Evolutionary conservation across 257 asterid species (phyloP).

Genomic region (Haberlea rhodopensis): DNA sequence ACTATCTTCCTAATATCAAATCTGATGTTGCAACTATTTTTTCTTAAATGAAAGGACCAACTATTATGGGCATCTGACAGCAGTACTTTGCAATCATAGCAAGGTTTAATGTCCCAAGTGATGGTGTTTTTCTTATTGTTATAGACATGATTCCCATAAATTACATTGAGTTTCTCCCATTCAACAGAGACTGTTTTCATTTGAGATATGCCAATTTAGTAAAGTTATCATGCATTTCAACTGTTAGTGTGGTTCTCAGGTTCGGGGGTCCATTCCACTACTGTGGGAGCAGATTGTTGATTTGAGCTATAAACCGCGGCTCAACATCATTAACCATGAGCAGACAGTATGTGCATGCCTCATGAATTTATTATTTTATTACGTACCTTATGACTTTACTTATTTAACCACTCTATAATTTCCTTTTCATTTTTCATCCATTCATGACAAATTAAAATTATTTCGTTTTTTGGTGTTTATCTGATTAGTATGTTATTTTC

Average conservation of each 20-base stretch:
- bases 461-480: conserved; percentile 6
- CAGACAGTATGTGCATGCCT: conserved; percentile 60
- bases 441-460: conserved; percentile 12
- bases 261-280: conserved; percentile 94
- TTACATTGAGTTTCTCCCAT: conserved; percentile 5
- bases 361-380: conserved; percentile 19
- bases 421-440: conserved; percentile 18
- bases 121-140: too few relatives aligned
- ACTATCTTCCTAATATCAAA: conserved; percentile 1
- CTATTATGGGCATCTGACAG: conserved; percentile 1
- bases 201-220: neutral
- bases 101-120: conserved; percentile 3
- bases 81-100: conserved; percentile 3
- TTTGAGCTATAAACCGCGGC: conserved; percentile 94
- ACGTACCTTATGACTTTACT: neutral
- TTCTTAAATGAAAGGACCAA: conserved; percentile 8
- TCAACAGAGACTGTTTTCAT: conserved; percentile 12
- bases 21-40: neutral
- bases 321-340: conserved; percentile 69
- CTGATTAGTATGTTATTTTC: neutral
- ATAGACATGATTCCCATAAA: conserved; percentile 16
- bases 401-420: neutral
- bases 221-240: conserved; percentile 5
- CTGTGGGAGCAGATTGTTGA: conserved; percentile 99
- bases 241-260: conserved; percentile 47